These are phyloP conservation scores for Eremomyces bilateralis DNA, from an alignment of 495 filamentous ascomycete genomes.

Conservation along the genomic window DNA sequence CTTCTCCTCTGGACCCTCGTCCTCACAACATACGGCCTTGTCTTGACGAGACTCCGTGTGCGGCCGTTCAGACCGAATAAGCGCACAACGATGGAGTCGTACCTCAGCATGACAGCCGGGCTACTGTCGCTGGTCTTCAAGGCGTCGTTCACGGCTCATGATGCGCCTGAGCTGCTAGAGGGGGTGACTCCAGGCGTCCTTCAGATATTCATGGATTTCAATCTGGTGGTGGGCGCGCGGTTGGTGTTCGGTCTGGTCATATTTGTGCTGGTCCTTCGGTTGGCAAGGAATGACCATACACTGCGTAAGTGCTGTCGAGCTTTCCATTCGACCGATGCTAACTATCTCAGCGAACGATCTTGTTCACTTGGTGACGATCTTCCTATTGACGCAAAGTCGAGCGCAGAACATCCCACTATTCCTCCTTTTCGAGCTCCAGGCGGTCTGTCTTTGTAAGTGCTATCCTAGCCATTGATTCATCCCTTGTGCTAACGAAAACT, in stretches of 20 bases:
- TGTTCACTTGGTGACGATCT: too few species aligned
- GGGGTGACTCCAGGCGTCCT: constrained; percentile 20
- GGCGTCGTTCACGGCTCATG: constrained; percentile 54
- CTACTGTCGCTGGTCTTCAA: constrained; percentile 48
- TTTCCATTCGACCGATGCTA: too few species aligned
- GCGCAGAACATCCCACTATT: constrained; percentile 68
- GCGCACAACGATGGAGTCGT: too few species aligned
- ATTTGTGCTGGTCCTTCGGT: background rate
- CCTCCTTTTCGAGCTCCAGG: constrained; percentile 42
- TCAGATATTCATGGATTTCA: constrained; percentile 8
- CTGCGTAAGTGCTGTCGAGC: too few species aligned
- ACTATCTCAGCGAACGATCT: too few species aligned
- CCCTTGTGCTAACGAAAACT: constrained; percentile 44
- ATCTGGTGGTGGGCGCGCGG: constrained; percentile 14
- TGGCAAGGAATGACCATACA: constrained; percentile 11
- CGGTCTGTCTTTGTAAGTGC: constrained; percentile 24
- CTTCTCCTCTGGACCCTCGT: constrained; percentile 56
- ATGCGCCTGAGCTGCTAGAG: constrained; percentile 63
- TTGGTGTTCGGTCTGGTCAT: constrained; percentile 10
- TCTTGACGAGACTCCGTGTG: too few species aligned
- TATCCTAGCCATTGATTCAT: constrained; percentile 18
- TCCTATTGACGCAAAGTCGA: constrained; percentile 71
- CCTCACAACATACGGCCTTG: constrained; percentile 39
- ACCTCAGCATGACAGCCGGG: constrained; percentile 5
- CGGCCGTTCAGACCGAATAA: too few species aligned